Base-by-base conservation (phyloP, 192 early-diverging fungal genomes). In the Backusella mclennaniae region DNA sequence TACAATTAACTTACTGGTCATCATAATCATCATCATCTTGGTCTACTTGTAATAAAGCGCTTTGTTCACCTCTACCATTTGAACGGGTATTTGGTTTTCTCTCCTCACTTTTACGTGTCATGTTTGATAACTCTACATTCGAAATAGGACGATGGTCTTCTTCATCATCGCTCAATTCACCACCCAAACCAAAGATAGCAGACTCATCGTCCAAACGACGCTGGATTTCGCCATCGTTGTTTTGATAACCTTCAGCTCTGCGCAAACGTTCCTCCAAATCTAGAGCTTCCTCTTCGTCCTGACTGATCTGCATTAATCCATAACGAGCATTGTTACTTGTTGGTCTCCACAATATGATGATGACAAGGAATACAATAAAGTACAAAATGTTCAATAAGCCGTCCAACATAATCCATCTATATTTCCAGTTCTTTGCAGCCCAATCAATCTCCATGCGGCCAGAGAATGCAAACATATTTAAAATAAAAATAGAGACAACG, bases 381-480 rank as follows among this genome's bases (percentile, higher is more conserved):
- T 97, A 98, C 41, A 96, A 84, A n/a, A 94, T 78, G 84, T 97
- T 96, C 33, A 97, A 78, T 93, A 94, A 95, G 31, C 96, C 96
- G 77, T 97, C 96, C 38, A 96, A 85, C 79, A 97, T 87, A 82
- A 97, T 89, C 96, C 97, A 99, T 72, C 93, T 89, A 80, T 90
- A 91, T 67, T 86, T 85, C 95, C 96, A 99, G 66, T 94, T 90
- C 15, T 75, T 83, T 0, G 93, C 92, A 36, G 93, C 85, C 89
- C 95, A 94, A 31, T 86, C 85, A 0, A 79, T 77, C 14, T 86
- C 84, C 39, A 87, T 83, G 74, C 92, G 90, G 75, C 91, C 87
- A 67, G 85, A 73, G 63, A 95, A 94, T 67, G 89, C 89, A 49
- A 97, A 82, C 39, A 93, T 89, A 83, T 98, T 97, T 41, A 95